These are phyloP conservation scores for Gossypium anomalum DNA, from an alignment of 345 rosid genomes.

Conservation along the genomic window DNA sequence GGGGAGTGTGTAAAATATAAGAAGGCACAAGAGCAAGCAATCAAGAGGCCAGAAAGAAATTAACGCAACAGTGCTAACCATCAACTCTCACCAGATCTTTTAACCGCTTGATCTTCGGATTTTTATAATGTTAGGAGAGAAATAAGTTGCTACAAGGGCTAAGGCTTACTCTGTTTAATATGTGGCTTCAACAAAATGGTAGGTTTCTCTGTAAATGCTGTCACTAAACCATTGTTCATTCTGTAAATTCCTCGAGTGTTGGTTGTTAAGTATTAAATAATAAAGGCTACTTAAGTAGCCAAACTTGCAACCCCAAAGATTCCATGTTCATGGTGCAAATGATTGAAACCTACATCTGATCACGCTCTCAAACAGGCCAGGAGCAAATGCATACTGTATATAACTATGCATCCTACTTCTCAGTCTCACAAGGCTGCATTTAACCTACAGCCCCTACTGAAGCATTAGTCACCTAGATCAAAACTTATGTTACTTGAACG, in stretches of 20 bases:
- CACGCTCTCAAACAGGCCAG: background rate
- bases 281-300: background rate
- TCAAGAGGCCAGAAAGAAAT: constrained; percentile 27
- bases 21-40: constrained; percentile 28
- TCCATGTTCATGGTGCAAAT: background rate
- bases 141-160: background rate
- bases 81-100: background rate
- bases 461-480: background rate
- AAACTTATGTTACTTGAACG: background rate
- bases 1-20: constrained; percentile 31
- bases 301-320: background rate
- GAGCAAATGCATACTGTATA: background rate
- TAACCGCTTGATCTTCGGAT: background rate
- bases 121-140: background rate
- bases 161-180: background rate
- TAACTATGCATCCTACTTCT: background rate
- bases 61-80: constrained; percentile 20
- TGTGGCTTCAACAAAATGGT: background rate
- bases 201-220: constrained; percentile 6
- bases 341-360: background rate
- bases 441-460: background rate
- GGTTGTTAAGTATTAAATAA: background rate
- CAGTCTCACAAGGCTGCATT: background rate
- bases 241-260: background rate
- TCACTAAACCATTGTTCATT: background rate